Percentiles rank a stretch among this genome's conserved stretches.
phyloP scores from a whole-genome alignment of 768 basidiomycete genomes.

The Phylloporus arenicola region DNA sequence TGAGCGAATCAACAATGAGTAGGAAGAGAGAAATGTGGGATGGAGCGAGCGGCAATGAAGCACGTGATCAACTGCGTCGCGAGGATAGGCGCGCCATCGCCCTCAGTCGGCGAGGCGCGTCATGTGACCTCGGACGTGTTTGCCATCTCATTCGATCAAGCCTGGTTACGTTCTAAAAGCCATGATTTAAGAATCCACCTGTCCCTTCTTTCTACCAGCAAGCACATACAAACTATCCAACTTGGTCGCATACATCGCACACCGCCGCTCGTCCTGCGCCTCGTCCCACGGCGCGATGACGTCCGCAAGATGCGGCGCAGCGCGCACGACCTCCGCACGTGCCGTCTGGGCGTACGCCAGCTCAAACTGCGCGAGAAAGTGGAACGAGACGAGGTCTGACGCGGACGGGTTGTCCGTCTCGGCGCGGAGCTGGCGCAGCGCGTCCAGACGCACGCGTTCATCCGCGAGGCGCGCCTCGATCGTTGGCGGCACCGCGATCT shows the following conservation, averaged over 20 bases:
- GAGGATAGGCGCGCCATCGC: too few relatives aligned
- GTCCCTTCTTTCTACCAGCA: constrained; percentile 2
- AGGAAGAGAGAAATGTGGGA: too few relatives aligned
- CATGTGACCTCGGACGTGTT: too few relatives aligned
- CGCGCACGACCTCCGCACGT: constrained; percentile 13
- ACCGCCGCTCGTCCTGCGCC: constrained; percentile 21
- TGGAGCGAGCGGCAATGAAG: too few relatives aligned
- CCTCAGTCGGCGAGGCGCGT: too few relatives aligned
- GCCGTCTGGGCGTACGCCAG: constrained; percentile 18
- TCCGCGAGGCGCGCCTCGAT: constrained; percentile 31
- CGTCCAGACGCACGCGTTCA: constrained; percentile 33
- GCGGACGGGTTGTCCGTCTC: constrained; percentile 22
- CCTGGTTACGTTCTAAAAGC: neutral
- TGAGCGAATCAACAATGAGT: too few relatives aligned
- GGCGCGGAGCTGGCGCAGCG: constrained; percentile 17
- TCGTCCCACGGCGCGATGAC: constrained; percentile 25
- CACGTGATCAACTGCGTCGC: too few relatives aligned
- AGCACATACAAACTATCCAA: constrained; percentile 22
- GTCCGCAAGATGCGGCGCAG: constrained; percentile 11
- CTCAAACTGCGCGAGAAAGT: constrained; percentile 18
- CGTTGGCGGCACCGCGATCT: constrained; percentile 32
- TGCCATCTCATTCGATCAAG: neutral
- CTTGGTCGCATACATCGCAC: constrained; percentile 25
- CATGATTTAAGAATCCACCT: too few relatives aligned
- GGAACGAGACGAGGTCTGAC: constrained; percentile 24